Conservation (phyloP, 768 basidiomycete genomes). For the Collybia sp. region DNA sequence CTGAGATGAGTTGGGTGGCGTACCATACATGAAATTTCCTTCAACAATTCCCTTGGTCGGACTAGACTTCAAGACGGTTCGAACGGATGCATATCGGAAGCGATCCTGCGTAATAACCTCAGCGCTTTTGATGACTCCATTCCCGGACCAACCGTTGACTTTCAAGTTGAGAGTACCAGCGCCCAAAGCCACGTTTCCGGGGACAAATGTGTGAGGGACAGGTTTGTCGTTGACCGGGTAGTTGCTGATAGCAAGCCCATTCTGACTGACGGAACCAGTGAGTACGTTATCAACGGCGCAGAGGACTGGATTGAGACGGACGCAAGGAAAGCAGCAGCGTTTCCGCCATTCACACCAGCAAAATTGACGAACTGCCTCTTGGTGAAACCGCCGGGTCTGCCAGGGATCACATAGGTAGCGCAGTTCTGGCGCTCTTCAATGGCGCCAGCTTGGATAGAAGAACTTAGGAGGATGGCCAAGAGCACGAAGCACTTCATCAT, state of each 20-base stretch:
- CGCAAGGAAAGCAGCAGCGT: neutral
- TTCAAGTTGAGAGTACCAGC: conserved; percentile 26
- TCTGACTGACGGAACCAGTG: neutral
- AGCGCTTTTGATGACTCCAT: conserved; percentile 20
- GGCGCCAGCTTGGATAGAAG: too few species aligned
- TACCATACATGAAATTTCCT: conserved; percentile 32
- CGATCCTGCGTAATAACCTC: conserved; percentile 23
- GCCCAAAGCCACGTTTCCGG: conserved; percentile 23
- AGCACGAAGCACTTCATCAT: too few species aligned
- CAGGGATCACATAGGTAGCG: neutral
- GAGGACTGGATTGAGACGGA: too few species aligned
- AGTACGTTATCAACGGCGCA: too few species aligned
- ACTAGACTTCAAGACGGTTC: conserved; percentile 29
- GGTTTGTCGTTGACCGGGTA: conserved; percentile 14
- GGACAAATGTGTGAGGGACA: conserved; percentile 19
- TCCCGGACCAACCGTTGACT: conserved; percentile 25
- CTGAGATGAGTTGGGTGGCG: conserved; percentile 1
- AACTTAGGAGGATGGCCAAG: too few species aligned
- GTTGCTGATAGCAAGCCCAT: conserved; percentile 22
- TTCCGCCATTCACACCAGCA: neutral
- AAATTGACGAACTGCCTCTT: neutral
- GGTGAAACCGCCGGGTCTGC: neutral
- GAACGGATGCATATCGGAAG: conserved; percentile 28
- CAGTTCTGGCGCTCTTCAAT: neutral
- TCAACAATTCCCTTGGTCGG: conserved; percentile 26